Conservation (phyloP, 768 basidiomycete genomes). For the Exidia glandulosa region DNA sequence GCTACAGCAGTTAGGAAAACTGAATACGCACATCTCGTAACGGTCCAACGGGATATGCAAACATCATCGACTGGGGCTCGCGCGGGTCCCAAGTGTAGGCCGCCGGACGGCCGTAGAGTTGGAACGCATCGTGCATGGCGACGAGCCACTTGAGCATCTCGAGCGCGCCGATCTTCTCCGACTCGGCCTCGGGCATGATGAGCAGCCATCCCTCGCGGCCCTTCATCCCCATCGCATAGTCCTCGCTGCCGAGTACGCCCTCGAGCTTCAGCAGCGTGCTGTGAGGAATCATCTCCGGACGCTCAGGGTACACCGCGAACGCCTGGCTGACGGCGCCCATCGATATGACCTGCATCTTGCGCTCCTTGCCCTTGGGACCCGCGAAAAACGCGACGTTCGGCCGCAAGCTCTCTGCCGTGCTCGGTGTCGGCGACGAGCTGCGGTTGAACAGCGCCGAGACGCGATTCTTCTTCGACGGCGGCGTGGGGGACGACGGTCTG, state of each 20-base stretch:
- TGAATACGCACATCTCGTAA: conserved; percentile 73
- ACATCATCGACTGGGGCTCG: conserved; percentile 76
- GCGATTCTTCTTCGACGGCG: conserved; percentile 42
- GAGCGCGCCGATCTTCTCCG: conserved; percentile 33
- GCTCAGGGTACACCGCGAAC: conserved; percentile 92
- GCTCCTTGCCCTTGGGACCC: conserved; percentile 61
- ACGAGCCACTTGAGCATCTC: conserved; percentile 91
- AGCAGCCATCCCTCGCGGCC: conserved; percentile 75
- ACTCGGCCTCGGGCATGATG: conserved; percentile 72
- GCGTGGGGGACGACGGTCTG: conserved; percentile 17
- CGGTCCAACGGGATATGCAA: conserved; percentile 84
- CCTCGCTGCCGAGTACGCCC: conserved; percentile 69
- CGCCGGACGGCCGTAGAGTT: conserved; percentile 79
- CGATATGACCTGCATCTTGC: conserved; percentile 59
- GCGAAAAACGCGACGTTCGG: conserved; percentile 47
- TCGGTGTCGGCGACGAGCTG: conserved; percentile 11
- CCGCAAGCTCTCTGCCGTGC: conserved; percentile 7
- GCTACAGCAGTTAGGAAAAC: too few species aligned
- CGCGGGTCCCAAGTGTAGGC: conserved; percentile 85
- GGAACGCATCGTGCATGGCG: conserved; percentile 77
- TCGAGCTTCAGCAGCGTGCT: conserved; percentile 91
- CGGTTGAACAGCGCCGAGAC: conserved; percentile 53
- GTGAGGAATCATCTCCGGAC: conserved; percentile 79
- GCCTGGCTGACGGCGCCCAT: conserved; percentile 66
- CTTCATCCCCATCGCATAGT: conserved; percentile 55